Evolutionary conservation across 1,139 yeast species (phyloP).

Genomic region (Scheffersomyces illinoinensis): DNA sequence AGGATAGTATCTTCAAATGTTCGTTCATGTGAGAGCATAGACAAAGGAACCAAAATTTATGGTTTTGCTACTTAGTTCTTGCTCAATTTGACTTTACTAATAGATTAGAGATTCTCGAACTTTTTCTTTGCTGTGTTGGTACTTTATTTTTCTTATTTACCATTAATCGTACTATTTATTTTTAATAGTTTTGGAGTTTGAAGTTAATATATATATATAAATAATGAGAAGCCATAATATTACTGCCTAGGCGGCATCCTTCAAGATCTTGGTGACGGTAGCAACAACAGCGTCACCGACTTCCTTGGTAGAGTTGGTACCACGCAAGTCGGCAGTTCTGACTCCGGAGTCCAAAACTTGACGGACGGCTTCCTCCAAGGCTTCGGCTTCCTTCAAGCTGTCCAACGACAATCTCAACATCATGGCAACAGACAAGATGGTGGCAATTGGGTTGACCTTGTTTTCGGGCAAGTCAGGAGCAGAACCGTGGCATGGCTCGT

Average conservation of each 20-base stretch:
- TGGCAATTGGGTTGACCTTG: slow-evolving; percentile 93
- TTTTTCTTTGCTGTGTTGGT: background rate
- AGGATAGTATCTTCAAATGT: background rate
- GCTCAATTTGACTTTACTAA: background rate
- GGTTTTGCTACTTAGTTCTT: background rate
- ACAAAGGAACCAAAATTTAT: background rate
- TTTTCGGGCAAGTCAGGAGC: slow-evolving; percentile 91
- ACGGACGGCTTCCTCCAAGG: slow-evolving; percentile 85
- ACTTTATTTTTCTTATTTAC: background rate
- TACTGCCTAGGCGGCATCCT: slow-evolving; percentile 7
- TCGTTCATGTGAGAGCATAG: background rate
- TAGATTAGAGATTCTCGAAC: background rate
- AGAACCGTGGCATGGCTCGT: slow-evolving; percentile 98
- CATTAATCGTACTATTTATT: background rate
- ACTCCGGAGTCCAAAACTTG: slow-evolving; percentile 78
- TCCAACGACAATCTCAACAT: slow-evolving; percentile 91
- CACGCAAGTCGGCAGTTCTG: slow-evolving; percentile 90
- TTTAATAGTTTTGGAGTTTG: background rate
- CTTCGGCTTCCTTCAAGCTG: slow-evolving; percentile 80
- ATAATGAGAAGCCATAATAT: background rate
- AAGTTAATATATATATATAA: too few relatives aligned
- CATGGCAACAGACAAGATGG: slow-evolving; percentile 94
- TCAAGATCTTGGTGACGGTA: slow-evolving; percentile 63
- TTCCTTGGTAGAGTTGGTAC: slow-evolving; percentile 74
- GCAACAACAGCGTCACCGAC: slow-evolving; percentile 91